phyloP scores from a whole-genome alignment of 2,329 filamentous ascomycete genomes.

The Trichothecium sympodiale region DNA sequence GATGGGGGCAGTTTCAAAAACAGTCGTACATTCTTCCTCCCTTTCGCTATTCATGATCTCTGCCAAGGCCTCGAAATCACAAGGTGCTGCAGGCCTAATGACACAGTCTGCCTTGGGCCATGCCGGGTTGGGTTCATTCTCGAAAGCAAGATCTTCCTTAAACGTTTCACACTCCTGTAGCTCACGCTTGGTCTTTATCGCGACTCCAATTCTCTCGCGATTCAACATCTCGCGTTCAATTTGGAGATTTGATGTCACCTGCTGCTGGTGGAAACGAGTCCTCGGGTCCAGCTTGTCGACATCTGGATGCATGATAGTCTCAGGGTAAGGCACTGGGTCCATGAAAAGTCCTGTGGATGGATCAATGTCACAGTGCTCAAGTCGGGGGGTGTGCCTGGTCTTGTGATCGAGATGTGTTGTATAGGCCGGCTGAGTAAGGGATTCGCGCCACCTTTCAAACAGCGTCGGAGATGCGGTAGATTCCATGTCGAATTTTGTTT shows the following conservation, averaged over 20 bases:
- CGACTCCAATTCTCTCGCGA: neutral
- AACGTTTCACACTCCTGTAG: neutral
- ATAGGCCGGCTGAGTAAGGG: too few relatives aligned
- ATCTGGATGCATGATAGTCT: neutral
- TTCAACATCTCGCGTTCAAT: neutral
- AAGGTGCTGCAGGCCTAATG: constrained; percentile 27
- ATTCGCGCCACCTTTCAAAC: too few relatives aligned
- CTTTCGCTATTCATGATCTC: constrained; percentile 34
- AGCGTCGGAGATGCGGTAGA: too few relatives aligned
- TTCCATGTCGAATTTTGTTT: too few relatives aligned
- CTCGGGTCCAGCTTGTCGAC: neutral
- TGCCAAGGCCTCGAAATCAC: constrained; percentile 28
- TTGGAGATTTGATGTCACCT: neutral
- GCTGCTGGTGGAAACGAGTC: neutral
- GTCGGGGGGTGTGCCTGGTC: too few relatives aligned
- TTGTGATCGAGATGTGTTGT: too few relatives aligned
- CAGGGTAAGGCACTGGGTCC: neutral
- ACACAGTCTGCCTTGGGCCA: constrained; percentile 22
- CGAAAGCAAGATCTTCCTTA: constrained; percentile 4
- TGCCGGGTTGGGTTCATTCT: constrained; percentile 5
- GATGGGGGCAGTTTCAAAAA: constrained; percentile 12
- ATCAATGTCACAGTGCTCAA: too few relatives aligned
- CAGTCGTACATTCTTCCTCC: constrained; percentile 9
- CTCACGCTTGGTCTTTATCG: too few relatives aligned
- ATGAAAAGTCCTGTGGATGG: too few relatives aligned